A percentile compares a stretch with the other conserved stretches of the same genome.
Conservation (phyloP, 306 rosid species). For the Hippophae tibetana region DNA sequence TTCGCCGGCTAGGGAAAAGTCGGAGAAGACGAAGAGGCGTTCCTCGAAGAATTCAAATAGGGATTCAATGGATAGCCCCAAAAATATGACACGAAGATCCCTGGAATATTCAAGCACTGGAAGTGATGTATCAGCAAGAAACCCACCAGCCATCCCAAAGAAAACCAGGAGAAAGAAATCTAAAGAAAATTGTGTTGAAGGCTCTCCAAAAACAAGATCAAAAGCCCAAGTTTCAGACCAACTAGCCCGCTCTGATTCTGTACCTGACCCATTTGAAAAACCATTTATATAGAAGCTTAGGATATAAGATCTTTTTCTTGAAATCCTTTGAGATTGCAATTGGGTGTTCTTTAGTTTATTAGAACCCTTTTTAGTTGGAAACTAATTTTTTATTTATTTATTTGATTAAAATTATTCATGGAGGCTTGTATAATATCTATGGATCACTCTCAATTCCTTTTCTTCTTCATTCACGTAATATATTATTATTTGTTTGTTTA, state of each 20-base stretch:
- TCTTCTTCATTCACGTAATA: background rate
- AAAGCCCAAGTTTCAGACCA: slow-evolving; percentile 18
- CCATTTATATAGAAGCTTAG: slow-evolving; percentile 10
- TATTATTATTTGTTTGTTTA: background rate
- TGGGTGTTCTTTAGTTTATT: background rate
- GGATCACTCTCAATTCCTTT: background rate
- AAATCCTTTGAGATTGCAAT: background rate
- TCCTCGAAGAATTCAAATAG: slow-evolving; percentile 32
- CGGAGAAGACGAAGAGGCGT: slow-evolving; percentile 44
- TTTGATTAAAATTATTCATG: background rate
- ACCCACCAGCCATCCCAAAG: slow-evolving; percentile 46
- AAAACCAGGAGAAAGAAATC: slow-evolving; percentile 44
- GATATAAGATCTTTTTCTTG: no score
- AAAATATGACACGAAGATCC: slow-evolving; percentile 11
- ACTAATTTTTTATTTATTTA: background rate
- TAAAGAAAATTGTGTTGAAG: slow-evolving; percentile 26
- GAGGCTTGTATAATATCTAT: background rate
- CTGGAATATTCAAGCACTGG: slow-evolving; percentile 19
- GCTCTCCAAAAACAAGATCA: slow-evolving; percentile 30
- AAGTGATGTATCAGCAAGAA: slow-evolving; percentile 28
- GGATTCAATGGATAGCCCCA: slow-evolving; percentile 27
- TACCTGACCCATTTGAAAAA: slow-evolving; percentile 14
- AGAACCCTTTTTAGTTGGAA: slow-evolving; percentile 7
- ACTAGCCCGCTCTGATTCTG: slow-evolving; percentile 15
- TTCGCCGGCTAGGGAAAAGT: slow-evolving; percentile 44